These are phyloP conservation scores for Carex sylvatica DNA, from an alignment of 202 grass and related monocot genomes.

Conservation along the genomic window DNA sequence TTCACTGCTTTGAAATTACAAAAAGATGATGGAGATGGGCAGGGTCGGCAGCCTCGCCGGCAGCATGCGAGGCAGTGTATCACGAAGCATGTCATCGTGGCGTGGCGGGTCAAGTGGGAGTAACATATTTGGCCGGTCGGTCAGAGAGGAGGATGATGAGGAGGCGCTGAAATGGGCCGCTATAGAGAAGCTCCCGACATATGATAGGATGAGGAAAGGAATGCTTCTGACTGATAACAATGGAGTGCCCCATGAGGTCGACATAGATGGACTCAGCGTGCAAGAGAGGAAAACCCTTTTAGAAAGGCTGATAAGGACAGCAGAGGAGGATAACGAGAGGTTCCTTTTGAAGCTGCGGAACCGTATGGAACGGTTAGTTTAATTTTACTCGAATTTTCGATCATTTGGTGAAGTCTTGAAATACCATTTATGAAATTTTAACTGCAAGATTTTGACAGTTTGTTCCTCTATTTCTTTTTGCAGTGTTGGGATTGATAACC, in stretches of 20 bases:
- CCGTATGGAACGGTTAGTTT: constrained; percentile 69
- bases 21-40: constrained; percentile 22
- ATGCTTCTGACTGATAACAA: constrained; percentile 33
- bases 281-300: constrained; percentile 72
- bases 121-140: constrained; percentile 55
- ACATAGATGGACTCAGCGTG: constrained; percentile 57
- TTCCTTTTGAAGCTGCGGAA: constrained; percentile 90
- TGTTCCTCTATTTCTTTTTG: not conserved
- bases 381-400: not conserved
- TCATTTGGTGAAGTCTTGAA: not conserved
- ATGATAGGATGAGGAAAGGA: constrained; percentile 79
- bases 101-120: constrained; percentile 38
- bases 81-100: constrained; percentile 58
- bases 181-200: constrained; percentile 92
- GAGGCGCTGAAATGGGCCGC: constrained; percentile 91
- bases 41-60: constrained; percentile 39
- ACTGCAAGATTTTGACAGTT: not conserved
- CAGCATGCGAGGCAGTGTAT: constrained; percentile 33
- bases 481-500: constrained; percentile 90
- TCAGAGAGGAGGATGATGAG: constrained; percentile 76
- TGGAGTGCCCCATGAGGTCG: constrained; percentile 35
- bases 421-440: not conserved
- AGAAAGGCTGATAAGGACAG: constrained; percentile 70
- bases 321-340: constrained; percentile 91
- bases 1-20: not conserved